A percentile compares a stretch with the other conserved stretches of the same genome.
Evolutionary conservation across 169 alveolate genomes (phyloP).

Genomic region (Eimeria brunetti): DNA sequence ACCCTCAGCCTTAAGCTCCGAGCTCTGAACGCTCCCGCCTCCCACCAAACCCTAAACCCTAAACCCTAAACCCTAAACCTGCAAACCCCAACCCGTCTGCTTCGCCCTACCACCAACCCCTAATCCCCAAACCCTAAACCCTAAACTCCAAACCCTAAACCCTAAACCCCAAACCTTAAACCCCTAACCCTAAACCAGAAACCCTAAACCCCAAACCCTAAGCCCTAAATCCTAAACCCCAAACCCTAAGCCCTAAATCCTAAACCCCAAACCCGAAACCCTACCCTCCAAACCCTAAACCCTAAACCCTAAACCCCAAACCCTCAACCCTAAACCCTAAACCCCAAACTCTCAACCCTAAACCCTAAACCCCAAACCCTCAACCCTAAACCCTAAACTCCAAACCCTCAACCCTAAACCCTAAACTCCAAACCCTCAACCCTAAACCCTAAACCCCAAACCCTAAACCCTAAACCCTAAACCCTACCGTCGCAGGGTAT

Average conservation of each 20-base stretch:
- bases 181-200: no score
- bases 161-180: background rate
- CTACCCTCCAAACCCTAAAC: no score
- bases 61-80: background rate
- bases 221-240: no score
- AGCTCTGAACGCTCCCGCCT: no score
- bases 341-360: background rate
- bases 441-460: conserved; percentile 13
- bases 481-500: background rate
- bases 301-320: background rate
- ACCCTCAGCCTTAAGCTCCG: background rate
- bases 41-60: background rate
- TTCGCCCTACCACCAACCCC: background rate
- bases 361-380: background rate
- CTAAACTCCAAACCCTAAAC: background rate
- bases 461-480: conserved; percentile 22
- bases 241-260: no score
- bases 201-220: no score
- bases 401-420: background rate
- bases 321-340: background rate
- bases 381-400: background rate
- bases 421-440: background rate
- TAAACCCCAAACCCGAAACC: no score
- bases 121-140: no score
- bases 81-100: background rate